Base-by-base conservation (phyloP, 257 asterid genomes). In the Oldenlandia corymbosa region DNA sequence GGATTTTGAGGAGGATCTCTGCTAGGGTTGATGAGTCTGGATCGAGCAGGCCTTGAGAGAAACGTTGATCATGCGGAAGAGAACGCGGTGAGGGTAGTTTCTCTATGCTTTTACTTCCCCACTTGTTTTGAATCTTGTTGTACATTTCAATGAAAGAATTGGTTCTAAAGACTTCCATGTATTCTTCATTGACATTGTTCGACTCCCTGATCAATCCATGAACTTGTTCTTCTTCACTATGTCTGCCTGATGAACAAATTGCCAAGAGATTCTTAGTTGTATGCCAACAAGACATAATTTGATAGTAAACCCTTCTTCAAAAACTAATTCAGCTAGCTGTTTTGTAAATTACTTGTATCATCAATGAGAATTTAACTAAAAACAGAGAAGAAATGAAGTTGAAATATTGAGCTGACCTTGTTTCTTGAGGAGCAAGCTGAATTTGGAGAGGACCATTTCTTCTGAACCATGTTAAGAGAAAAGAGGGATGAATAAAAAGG, bases 61-160 rank as follows among this genome's bases (percentile, higher is more conserved):
- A 64, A 59, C 47, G 67, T 64, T 59, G 17, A 30, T 67, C 41
- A n/a, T 9, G 10, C 12, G 65, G 63, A 21, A 72, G 49, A 52
- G 84, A 50, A 46, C 73, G 58, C 24, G 74, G 66, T 0, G 84
- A 71, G 2, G 81, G 50, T 10, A 76, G 59, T 5, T 50, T 70
- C 30, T 74, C 77, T 34, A 50, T 31, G 56, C 61, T 39, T 36
- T 50, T 68, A 50, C 68, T 73, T 65, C 63, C 80, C 17, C 81
- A 54, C 36, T 82, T 80, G 51, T 59, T 64, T 32, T 79, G 75
- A 65, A 86, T 67, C 77, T 84, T 80, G 60, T 70, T 53, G 71
- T 61, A 73, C 7, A 90, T 74, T 36, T 87, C 94, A 23, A 71
- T 67, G 73, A 78, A 90, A 26, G 97, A 90, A 54, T 85, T 87